Evolutionary conservation across 2,329 filamentous ascomycete genomes (phyloP), one percentile per base, ranked within the genome.

Genomic region (Myriosclerotinia scirpicola): DNA sequence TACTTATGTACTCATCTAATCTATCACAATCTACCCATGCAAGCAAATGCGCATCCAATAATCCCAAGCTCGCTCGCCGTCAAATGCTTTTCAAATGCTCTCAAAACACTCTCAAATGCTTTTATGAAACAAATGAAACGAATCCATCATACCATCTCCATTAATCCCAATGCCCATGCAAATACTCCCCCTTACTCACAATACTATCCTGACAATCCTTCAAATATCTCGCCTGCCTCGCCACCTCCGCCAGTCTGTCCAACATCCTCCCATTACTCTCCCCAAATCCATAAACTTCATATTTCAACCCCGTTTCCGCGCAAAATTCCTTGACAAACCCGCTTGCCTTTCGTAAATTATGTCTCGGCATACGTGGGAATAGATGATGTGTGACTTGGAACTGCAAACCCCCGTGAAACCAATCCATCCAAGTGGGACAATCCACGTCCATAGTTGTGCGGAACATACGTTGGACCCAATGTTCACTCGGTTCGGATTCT

Each of bases 371-470:
- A 12, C 92, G 85, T 1, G 92, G 92, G 75, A 89, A 96, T 26
- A 96, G 80, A 76, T 96, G 92, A 75, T 96, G 92, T 61, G 96
- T 89, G 8, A 89, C 92, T 77, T 96, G 92, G 78, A 96, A 96
- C 77, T 96, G 93, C 68, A 96, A 80, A 3, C 92, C 93, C 26
- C 92, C 92, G 73, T 96, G 92, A 77, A 96, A 85, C 76, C 93
- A 96, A 76, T 96, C 92, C 17, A 96, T 82, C 92, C 93, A 96
- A 12, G 84, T 82, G 0, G 92, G 91, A 75, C 92, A 96, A 75
- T 95, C 92, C 30, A 96, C 88, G 70, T 96, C 92, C 92, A 97
- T 96, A 14, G 93, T 96, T 0, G 93, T 97, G 71, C 93, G 88
- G 54, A 97, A 83, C 89, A 96, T 95, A 77, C 89, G 91, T 78